A percentile compares a stretch with the other conserved stretches of the same genome.
Evolutionary conservation across 2,329 filamentous ascomycete genomes (phyloP).

Genomic region (Colletotrichum spaethianum): DNA sequence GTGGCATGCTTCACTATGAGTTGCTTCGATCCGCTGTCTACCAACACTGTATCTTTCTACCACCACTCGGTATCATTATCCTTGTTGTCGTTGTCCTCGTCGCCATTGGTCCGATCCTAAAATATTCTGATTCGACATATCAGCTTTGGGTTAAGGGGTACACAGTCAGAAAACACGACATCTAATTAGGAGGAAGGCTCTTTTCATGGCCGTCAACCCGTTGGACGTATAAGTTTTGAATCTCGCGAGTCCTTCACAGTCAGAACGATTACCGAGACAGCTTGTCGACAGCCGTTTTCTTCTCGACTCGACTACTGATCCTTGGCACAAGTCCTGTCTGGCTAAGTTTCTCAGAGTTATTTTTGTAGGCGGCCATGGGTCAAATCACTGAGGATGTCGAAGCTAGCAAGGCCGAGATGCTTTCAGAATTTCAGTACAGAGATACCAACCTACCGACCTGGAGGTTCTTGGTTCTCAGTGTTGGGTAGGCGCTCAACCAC

Average conservation of each 20-base stretch:
- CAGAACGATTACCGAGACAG: no score
- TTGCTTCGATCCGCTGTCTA: slow-evolving; percentile 11
- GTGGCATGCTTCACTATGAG: slow-evolving; percentile 26
- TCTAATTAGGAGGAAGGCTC: background rate
- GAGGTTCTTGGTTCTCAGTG: slow-evolving; percentile 53
- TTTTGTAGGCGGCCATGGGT: background rate
- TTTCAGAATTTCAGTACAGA: slow-evolving; percentile 10
- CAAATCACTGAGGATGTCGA: slow-evolving; percentile 15
- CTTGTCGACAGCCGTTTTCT: background rate
- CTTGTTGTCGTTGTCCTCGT: background rate
- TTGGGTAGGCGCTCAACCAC: slow-evolving; percentile 47
- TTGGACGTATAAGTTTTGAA: background rate
- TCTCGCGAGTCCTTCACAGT: background rate
- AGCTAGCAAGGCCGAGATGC: background rate
- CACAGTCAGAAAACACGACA: background rate
- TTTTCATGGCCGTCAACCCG: background rate
- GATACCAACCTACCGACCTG: slow-evolving; percentile 45
- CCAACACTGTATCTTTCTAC: background rate
- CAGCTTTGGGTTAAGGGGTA: background rate
- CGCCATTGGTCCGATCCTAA: background rate
- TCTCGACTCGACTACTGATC: background rate
- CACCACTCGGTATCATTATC: background rate
- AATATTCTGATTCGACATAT: background rate
- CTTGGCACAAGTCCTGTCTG: background rate
- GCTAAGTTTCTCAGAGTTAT: background rate